A percentile compares a stretch with the other conserved stretches of the same genome.
These are phyloP conservation scores for Microcos paniculata DNA, from an alignment of 345 rosid genomes.

Conservation along the genomic window DNA sequence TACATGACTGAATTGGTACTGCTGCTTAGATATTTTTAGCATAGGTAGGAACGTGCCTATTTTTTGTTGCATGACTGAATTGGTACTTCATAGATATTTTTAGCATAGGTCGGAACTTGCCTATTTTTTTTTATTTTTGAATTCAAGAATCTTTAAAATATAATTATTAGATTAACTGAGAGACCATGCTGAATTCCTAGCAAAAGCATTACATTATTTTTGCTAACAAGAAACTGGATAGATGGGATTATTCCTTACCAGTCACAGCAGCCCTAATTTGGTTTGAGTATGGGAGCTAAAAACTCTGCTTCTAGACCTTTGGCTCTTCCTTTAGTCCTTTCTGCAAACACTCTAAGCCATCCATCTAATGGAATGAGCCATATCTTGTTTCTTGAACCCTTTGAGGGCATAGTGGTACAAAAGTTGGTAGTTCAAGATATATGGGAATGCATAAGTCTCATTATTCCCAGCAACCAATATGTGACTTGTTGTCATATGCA, in stretches of 20 bases:
- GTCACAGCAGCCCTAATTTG: not conserved
- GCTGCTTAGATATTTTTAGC: too few relatives aligned
- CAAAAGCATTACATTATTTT: not conserved
- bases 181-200: not conserved
- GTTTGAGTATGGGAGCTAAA: not conserved
- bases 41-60: too few relatives aligned
- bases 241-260: not conserved
- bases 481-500: not conserved
- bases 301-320: not conserved
- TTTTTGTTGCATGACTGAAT: too few relatives aligned
- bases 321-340: not conserved
- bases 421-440: not conserved
- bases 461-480: not conserved
- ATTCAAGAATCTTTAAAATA: not conserved
- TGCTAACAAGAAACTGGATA: not conserved
- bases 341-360: not conserved
- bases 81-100: not conserved
- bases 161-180: not conserved
- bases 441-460: not conserved
- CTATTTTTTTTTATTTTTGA: not conserved
- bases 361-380: not conserved
- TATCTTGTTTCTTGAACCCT: not conserved
- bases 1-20: not conserved
- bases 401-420: not conserved
- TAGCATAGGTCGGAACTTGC: not conserved